These are phyloP conservation scores for Spathaspora jeffriesii DNA, from an alignment of 1,139 yeast genomes.

Conservation along the genomic window DNA sequence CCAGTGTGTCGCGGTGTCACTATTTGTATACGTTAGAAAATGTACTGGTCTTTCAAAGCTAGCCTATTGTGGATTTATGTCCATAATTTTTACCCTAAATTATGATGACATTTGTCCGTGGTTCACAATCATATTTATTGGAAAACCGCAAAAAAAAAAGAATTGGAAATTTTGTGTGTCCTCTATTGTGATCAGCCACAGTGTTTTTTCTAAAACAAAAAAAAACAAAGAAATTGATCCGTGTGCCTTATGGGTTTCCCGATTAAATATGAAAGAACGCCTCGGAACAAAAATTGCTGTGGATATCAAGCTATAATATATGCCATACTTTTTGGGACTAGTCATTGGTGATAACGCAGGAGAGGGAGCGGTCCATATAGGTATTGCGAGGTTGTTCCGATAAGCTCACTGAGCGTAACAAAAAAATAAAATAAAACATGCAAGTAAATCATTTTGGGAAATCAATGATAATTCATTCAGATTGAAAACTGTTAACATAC, in stretches of 20 bases:
- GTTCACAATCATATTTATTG: background rate
- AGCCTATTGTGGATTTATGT: conserved; percentile 1
- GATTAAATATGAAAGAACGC: background rate
- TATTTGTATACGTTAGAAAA: background rate
- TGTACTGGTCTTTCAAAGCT: background rate
- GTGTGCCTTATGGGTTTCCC: conserved; percentile 1
- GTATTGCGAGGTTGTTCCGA: background rate
- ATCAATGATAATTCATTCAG: background rate
- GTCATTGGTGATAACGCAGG: background rate
- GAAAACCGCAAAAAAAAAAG: background rate
- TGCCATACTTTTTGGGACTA: background rate
- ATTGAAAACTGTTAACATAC: conserved; percentile 1
- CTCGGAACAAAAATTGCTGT: background rate
- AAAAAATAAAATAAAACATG: conserved; percentile 1
- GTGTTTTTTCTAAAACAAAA: background rate
- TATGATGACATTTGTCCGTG: conserved; percentile 2
- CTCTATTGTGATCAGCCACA: conserved; percentile 2
- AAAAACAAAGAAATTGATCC: conserved; percentile 1
- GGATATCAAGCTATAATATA: background rate
- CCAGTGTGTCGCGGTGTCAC: background rate
- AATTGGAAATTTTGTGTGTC: background rate
- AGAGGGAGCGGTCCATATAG: background rate
- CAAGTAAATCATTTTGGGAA: conserved; percentile 1
- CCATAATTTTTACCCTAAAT: background rate
- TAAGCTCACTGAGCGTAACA: background rate